phyloP scores from a whole-genome alignment of 2,329 filamentous ascomycete species.

The Passalora sequoiae region DNA sequence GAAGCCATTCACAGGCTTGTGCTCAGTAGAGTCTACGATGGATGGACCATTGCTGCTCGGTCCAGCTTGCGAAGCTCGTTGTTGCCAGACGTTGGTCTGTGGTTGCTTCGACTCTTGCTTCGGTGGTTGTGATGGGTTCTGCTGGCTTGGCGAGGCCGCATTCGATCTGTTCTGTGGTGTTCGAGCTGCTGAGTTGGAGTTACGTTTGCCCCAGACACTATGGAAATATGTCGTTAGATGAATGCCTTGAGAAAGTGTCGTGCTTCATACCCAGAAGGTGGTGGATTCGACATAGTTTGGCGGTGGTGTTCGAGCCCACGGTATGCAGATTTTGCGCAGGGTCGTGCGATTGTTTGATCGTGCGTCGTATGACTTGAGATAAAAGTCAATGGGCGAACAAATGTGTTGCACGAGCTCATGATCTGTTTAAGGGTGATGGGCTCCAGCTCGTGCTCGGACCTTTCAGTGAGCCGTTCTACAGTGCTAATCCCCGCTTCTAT shows the following conservation, averaged over 20 bases:
- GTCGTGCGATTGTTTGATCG: background rate
- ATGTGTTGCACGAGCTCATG: no score
- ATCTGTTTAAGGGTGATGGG: no score
- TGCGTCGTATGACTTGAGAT: no score
- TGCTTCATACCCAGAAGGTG: background rate
- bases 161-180: slow-evolving; percentile 30
- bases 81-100: slow-evolving; percentile 24
- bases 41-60: slow-evolving; percentile 19
- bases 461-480: no score
- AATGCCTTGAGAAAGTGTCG: background rate
- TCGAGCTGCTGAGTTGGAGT: slow-evolving; percentile 23
- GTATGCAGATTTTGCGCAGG: background rate
- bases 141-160: slow-evolving; percentile 25
- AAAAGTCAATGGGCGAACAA: no score
- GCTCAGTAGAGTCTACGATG: slow-evolving; percentile 31
- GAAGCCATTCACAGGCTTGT: slow-evolving; percentile 34
- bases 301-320: background rate
- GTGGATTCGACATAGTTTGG: background rate
- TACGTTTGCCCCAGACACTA: slow-evolving; percentile 12
- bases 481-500: no score
- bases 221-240: background rate
- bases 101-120: slow-evolving; percentile 13
- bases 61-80: slow-evolving; percentile 13
- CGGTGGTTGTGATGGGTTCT: slow-evolving; percentile 16
- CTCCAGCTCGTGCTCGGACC: no score